phyloP scores from a whole-genome alignment of 176 grass and related monocot species.

The Triticum dicoccoides region DNA sequence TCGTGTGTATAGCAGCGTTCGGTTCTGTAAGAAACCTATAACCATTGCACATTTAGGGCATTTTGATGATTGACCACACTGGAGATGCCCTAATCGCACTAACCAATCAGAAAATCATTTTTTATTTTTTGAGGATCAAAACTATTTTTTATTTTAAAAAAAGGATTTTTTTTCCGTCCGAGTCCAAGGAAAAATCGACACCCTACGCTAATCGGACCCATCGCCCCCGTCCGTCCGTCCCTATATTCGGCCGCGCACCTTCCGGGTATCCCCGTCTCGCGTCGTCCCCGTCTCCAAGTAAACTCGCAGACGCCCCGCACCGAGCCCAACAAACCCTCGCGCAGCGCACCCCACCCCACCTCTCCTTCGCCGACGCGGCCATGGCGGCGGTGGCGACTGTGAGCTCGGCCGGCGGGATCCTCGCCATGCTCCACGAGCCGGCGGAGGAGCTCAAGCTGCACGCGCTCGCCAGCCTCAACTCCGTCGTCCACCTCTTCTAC shows the following conservation, averaged over 20 bases:
- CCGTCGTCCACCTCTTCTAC: slow-evolving; percentile 93
- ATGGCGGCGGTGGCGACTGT: slow-evolving; percentile 66
- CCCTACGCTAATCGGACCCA: neutral
- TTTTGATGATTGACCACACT: no score
- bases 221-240: neutral
- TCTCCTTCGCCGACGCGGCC: slow-evolving; percentile 16
- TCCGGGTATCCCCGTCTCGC: slow-evolving; percentile 4
- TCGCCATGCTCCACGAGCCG: slow-evolving; percentile 92
- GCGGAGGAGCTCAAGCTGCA: slow-evolving; percentile 85
- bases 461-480: slow-evolving; percentile 86
- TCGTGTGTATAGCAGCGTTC: no score
- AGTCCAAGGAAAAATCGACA: neutral
- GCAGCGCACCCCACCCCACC: neutral
- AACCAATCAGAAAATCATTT: no score
- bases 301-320: slow-evolving; percentile 28
- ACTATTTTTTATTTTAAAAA: no score
- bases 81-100: no score
- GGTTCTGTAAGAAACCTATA: no score
- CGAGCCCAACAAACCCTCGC: slow-evolving; percentile 31
- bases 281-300: slow-evolving; percentile 42
- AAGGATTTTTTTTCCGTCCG: neutral
- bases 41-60: no score
- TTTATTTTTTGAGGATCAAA: no score
- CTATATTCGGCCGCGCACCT: slow-evolving; percentile 9
- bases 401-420: slow-evolving; percentile 88